Evolutionary conservation across 495 filamentous ascomycete species (phyloP).

Genomic region (Talaromyces adpressus): DNA sequence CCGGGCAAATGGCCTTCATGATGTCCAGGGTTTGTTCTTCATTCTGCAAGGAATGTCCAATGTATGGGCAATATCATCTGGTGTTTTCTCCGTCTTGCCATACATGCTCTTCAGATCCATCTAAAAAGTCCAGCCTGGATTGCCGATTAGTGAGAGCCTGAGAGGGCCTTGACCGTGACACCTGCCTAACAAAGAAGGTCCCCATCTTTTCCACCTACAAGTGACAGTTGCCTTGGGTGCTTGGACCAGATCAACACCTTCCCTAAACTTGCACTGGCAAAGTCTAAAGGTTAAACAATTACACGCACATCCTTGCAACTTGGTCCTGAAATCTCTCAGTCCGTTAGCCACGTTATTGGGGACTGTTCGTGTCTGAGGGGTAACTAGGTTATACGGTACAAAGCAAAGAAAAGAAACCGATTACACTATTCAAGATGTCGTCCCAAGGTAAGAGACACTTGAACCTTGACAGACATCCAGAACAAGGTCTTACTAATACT

Average conservation of each 20-base stretch:
- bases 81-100: neutral
- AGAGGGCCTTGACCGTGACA: neutral
- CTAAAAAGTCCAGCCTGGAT: neutral
- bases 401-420: neutral
- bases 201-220: neutral
- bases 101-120: neutral
- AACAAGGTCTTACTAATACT: neutral
- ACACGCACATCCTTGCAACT: neutral
- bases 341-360: neutral
- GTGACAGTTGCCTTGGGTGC: neutral
- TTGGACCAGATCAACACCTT: neutral
- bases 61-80: neutral
- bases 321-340: neutral
- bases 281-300: neutral
- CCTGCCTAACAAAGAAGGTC: neutral
- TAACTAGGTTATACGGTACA: neutral
- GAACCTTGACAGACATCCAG: neutral
- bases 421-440: neutral
- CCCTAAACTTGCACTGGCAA: neutral
- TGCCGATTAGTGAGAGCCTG: neutral
- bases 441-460: neutral
- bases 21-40: neutral
- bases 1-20: neutral
- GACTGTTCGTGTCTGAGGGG: neutral
- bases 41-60: neutral